A percentile compares a stretch with the other conserved stretches of the same genome.
Conservation (phyloP, 495 filamentous ascomycete species). For the Aspergillus avenaceus region DNA sequence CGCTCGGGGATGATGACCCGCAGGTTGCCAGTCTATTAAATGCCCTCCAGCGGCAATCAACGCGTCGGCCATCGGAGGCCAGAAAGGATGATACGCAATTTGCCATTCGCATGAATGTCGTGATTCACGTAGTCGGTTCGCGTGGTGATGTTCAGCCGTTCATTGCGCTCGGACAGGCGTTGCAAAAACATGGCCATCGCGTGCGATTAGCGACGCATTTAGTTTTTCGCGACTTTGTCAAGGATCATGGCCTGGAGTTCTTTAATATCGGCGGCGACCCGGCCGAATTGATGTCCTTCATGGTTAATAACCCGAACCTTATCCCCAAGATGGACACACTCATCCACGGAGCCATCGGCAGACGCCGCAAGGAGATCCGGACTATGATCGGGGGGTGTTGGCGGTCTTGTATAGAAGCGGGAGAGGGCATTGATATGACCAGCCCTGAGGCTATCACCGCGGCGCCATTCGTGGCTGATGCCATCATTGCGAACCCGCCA, state of each 20-base stretch:
- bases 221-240: conserved; percentile 65
- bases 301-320: conserved; percentile 82
- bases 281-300: conserved; percentile 76
- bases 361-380: conserved; percentile 61
- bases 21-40: not conserved
- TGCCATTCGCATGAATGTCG: conserved; percentile 61
- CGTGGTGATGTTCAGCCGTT: conserved; percentile 83
- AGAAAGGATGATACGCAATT: conserved; percentile 54
- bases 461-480: conserved; percentile 71
- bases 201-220: conserved; percentile 76
- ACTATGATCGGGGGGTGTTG: conserved; percentile 73
- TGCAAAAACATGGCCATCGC: conserved; percentile 68
- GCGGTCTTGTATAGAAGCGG: conserved; percentile 66
- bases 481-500: conserved; percentile 81
- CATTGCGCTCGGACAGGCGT: conserved; percentile 58
- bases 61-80: not conserved
- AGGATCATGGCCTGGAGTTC: conserved; percentile 70
- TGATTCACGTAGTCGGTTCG: conserved; percentile 77
- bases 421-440: conserved; percentile 48
- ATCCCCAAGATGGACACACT: conserved; percentile 67
- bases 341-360: conserved; percentile 63
- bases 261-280: conserved; percentile 80
- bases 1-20: not conserved
- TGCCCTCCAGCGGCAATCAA: not conserved
- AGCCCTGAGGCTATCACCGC: conserved; percentile 31